Percentiles rank a stretch among this genome's conserved stretches.
Evolutionary conservation across 371 early-diverging fungal genomes (phyloP).

Genomic region (Actinomortierella ambigua): DNA sequence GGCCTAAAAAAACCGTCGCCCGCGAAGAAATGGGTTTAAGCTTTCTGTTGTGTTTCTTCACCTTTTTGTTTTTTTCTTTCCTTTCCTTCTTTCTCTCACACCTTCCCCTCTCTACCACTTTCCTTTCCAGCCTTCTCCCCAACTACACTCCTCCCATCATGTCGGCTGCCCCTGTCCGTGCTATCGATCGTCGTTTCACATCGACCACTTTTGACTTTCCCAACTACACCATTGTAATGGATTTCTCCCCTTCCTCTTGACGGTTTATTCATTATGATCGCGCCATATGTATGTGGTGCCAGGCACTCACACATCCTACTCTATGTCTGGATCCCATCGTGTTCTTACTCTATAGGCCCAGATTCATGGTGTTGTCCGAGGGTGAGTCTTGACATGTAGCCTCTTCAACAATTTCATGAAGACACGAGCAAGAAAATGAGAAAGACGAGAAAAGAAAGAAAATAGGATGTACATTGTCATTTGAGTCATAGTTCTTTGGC

Average conservation of each 20-base stretch:
- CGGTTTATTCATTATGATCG: not conserved
- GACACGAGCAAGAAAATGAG: not conserved
- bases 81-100: not conserved
- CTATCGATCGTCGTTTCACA: slow-evolving; percentile 43
- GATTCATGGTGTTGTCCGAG: slow-evolving; percentile 42
- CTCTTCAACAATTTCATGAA: not conserved
- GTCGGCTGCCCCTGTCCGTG: slow-evolving; percentile 28
- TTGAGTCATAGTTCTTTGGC: not conserved
- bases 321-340: too few relatives aligned
- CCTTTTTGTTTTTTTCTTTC: too few relatives aligned
- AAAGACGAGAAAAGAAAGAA: too few relatives aligned
- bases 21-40: too few relatives aligned
- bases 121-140: not conserved
- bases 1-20: too few relatives aligned
- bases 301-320: too few relatives aligned
- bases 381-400: slow-evolving; percentile 11
- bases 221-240: too few relatives aligned
- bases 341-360: slow-evolving; percentile 34
- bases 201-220: slow-evolving; percentile 25
- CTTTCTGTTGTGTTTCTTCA: too few relatives aligned
- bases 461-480: too few relatives aligned
- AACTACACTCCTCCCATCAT: slow-evolving; percentile 12
- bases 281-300: not conserved
- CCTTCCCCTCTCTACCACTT: not conserved
- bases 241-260: too few relatives aligned